phyloP scores from a whole-genome alignment of 2,329 filamentous ascomycete genomes.

The Rhinocladiella similis region DNA sequence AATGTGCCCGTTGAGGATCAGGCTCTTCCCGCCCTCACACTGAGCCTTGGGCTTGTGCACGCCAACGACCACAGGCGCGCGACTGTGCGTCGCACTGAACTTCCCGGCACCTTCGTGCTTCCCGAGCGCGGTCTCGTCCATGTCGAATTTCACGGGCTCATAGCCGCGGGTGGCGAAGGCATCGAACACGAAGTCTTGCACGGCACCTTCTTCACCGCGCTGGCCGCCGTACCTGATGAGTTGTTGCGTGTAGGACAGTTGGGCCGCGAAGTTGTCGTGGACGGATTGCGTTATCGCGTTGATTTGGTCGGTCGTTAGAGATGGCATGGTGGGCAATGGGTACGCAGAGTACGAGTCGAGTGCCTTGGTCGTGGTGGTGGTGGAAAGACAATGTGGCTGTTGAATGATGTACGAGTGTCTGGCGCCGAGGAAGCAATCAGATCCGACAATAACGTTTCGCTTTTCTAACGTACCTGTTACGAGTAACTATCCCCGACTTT shows the following conservation, averaged over 20 bases:
- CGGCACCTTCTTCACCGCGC: constrained; percentile 19
- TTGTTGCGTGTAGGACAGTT: constrained; percentile 23
- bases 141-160: constrained; percentile 20
- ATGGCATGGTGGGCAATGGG: constrained; percentile 12
- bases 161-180: constrained; percentile 20
- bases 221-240: constrained; percentile 23
- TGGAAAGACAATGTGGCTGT: too few species aligned
- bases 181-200: constrained; percentile 22
- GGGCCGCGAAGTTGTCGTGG: constrained; percentile 16
- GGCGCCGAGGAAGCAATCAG: too few species aligned
- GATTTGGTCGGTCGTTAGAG: constrained; percentile 18
- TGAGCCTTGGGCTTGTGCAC: constrained; percentile 22
- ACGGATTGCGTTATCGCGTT: constrained; percentile 18
- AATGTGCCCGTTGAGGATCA: constrained; percentile 26
- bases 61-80: constrained; percentile 22
- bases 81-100: constrained; percentile 20
- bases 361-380: too few species aligned
- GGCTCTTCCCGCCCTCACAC: constrained; percentile 14
- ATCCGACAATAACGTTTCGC: too few species aligned
- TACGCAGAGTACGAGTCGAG: neutral
- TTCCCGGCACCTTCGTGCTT: constrained; percentile 21
- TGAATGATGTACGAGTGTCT: too few species aligned
- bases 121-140: constrained; percentile 17
- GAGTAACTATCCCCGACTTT: too few species aligned
- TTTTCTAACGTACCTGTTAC: too few species aligned